These are phyloP conservation scores for Candida schatavii DNA, from an alignment of 805 yeast species.

Conservation along the genomic window DNA sequence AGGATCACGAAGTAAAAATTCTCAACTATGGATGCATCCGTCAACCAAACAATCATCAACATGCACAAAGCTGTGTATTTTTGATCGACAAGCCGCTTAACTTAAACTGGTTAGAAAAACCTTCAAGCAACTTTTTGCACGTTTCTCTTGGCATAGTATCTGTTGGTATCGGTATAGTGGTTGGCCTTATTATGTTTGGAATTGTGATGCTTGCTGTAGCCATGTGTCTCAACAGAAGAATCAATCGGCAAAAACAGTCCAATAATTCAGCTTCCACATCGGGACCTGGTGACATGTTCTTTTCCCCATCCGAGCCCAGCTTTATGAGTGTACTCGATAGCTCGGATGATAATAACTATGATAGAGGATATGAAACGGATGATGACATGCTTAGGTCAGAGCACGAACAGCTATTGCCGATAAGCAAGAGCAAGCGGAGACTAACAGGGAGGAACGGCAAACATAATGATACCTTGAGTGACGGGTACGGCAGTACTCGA, in stretches of 20 bases:
- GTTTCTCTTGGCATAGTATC: conserved; percentile 67
- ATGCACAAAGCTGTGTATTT: conserved; percentile 50
- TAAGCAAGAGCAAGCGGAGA: conserved; percentile 14
- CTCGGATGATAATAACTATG: conserved; percentile 25
- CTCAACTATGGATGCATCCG: conserved; percentile 59
- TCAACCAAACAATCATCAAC: not conserved
- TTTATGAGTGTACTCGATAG: conserved; percentile 38
- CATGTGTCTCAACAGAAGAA: conserved; percentile 14
- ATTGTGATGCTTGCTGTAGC: conserved; percentile 19
- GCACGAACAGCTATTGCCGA: conserved; percentile 28
- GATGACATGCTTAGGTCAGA: conserved; percentile 33
- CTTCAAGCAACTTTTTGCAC: conserved; percentile 44
- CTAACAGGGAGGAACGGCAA: conserved; percentile 16
- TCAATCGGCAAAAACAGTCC: conserved; percentile 5
- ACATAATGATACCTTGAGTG: not conserved
- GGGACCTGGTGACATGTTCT: conserved; percentile 7
- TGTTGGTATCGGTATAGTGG: conserved; percentile 60
- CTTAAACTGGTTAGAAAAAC: conserved; percentile 56
- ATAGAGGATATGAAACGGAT: conserved; percentile 44
- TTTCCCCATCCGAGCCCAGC: conserved; percentile 18
- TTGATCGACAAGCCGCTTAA: conserved; percentile 67
- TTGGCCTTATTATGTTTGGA: conserved; percentile 51
- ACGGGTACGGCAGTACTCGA: conserved; percentile 2
- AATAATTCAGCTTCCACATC: not conserved
- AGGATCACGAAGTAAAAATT: conserved; percentile 55